A percentile compares a stretch with the other conserved stretches of the same genome.
phyloP scores from a whole-genome alignment of 352 stramenopile genomes.

The Phytopythium boreale region DNA sequence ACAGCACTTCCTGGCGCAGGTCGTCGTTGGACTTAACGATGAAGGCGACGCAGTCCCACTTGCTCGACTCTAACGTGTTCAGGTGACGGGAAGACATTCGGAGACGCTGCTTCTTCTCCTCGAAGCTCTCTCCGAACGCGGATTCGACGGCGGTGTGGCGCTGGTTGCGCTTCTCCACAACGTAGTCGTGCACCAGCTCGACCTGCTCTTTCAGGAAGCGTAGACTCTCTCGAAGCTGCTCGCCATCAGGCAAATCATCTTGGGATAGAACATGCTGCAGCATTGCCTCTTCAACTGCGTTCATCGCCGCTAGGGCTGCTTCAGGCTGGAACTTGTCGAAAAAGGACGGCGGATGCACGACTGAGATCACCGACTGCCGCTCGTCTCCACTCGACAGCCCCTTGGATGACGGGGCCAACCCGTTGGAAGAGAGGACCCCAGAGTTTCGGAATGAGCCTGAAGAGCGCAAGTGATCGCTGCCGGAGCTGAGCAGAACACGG shows the following conservation, averaged over 20 bases:
- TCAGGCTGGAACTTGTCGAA: slow-evolving; percentile 67
- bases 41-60: slow-evolving; percentile 84
- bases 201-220: slow-evolving; percentile 64
- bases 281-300: slow-evolving; percentile 55
- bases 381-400: slow-evolving; percentile 28
- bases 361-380: slow-evolving; percentile 40
- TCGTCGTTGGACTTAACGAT: slow-evolving; percentile 99
- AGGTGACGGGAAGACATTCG: slow-evolving; percentile 50
- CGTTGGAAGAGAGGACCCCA: slow-evolving; percentile 5
- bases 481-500: not conserved
- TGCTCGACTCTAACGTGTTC: slow-evolving; percentile 16
- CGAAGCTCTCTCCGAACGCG: slow-evolving; percentile 81
- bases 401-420: not conserved
- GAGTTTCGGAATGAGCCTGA: slow-evolving; percentile 6
- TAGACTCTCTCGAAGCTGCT: slow-evolving; percentile 46
- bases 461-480: slow-evolving; percentile 4
- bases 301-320: slow-evolving; percentile 44
- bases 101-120: slow-evolving; percentile 71
- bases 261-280: slow-evolving; percentile 50
- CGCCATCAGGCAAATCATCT: slow-evolving; percentile 21
- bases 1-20: slow-evolving; percentile 96
- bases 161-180: slow-evolving; percentile 56
- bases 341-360: slow-evolving; percentile 30
- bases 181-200: slow-evolving; percentile 63
- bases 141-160: slow-evolving; percentile 69